These are phyloP conservation scores for Fremontodendron californicum DNA, from an alignment of 345 rosid genomes.

Conservation along the genomic window DNA sequence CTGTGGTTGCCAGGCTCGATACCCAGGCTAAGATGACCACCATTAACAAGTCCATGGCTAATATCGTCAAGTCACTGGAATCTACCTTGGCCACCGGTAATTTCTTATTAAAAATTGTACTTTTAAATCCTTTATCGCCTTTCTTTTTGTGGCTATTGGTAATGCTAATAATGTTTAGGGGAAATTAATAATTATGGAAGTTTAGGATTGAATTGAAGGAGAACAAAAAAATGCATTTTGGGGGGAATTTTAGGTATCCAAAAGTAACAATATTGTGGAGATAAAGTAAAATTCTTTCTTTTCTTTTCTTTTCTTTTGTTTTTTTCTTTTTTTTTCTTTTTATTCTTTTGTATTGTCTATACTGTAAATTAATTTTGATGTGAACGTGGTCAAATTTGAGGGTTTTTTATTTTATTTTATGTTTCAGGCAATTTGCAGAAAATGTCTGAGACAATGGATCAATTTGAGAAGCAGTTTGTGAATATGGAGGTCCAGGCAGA, in stretches of 20 bases:
- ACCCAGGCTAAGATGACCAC: constrained; percentile 93
- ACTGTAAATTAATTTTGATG: not conserved
- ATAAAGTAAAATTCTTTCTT: not conserved
- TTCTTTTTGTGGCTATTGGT: not conserved
- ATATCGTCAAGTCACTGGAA: constrained; percentile 92
- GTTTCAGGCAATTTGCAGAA: constrained; percentile 87
- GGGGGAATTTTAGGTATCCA: no score
- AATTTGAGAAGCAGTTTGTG: constrained; percentile 95
- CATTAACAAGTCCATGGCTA: constrained; percentile 78
- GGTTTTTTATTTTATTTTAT: not conserved
- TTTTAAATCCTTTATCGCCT: not conserved
- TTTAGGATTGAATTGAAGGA: no score
- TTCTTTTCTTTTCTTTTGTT: no score
- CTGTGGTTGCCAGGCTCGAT: constrained; percentile 87
- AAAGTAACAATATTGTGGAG: not conserved
- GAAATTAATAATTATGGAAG: no score
- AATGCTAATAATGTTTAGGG: not conserved
- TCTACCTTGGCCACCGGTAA: constrained; percentile 77
- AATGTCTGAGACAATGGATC: constrained; percentile 99
- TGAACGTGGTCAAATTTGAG: not conserved
- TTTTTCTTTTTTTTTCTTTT: no score
- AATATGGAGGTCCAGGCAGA: constrained; percentile 99
- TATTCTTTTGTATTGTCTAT: not conserved
- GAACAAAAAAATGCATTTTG: no score
- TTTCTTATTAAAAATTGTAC: not conserved